Evolutionary conservation across 352 stramenopile species (phyloP), one percentile per base, ranked within the genome.

Genomic region (Globisporangium abappressorium): DNA sequence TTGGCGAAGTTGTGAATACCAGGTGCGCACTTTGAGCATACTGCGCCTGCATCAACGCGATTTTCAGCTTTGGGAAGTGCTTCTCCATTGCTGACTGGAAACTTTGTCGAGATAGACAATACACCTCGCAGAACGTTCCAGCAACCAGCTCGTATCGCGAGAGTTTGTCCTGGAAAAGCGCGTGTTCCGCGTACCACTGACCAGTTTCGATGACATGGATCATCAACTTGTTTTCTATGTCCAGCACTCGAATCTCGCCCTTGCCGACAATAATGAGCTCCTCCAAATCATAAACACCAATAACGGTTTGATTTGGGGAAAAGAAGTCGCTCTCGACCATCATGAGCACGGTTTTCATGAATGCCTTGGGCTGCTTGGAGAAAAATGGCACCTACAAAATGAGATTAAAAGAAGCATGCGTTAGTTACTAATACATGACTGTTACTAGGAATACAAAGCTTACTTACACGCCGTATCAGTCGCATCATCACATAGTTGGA

Each of bases 61-160:
- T 53, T 24, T 58, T 56, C 4, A 49, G 5, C 30, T 30, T 43
- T 3, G 28, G 53, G 43, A 78, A 75, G 30, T 73, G 68, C 8
- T 30, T 43, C n/a, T 46, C 30, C 26, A 73, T 57, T 0, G 55
- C 62, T 3, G 51, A 53, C 28, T 69, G 41, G 30, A 78, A 75
- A 9, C 18, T 64, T 54, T 59, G 65, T 18, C 53, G 54, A 18
- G 69, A 59, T 5, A 80, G 51, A 28, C 65, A 77, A 57, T 68
- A 80, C 0, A 80, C 54, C 24, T 80, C 68, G 28, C 70, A 77
- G 36, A 73, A 68, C 38, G 60, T 70, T 2, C 68, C 68, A 2
- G 70, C 70, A 6, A 78, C 51, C 18, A 80, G 47, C 28, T 63
- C 65, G 41, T 70, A 68, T 26, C 28, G 47, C 5, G 68, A 68